A percentile compares a stretch with the other conserved stretches of the same genome.
Evolutionary conservation across 176 grass and related monocot genomes (phyloP).

Genomic region (Oropetium thomaeum): DNA sequence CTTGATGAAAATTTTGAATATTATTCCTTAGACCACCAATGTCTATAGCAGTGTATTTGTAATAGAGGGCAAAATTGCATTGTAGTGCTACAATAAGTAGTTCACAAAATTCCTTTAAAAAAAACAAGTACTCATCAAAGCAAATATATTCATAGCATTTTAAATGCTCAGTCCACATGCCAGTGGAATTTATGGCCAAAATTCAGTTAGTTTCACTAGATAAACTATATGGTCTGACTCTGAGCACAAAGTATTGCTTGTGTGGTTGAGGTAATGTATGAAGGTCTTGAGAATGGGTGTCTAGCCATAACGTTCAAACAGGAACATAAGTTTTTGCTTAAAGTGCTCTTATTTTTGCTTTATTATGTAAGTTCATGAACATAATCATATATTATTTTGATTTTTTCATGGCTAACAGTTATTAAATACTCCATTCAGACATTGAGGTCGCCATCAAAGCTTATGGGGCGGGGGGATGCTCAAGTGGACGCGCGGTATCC

Average conservation of each 20-base stretch:
- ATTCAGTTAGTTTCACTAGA: not conserved
- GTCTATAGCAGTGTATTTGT: not conserved
- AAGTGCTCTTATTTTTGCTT: not conserved
- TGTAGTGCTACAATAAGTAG: not conserved
- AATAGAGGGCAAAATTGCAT: not conserved
- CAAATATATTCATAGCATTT: not conserved
- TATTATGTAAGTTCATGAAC: not conserved
- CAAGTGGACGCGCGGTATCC: slow-evolving; percentile 93
- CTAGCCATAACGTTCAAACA: not conserved
- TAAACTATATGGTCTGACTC: not conserved
- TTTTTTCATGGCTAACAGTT: not conserved
- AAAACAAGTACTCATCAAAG: not conserved
- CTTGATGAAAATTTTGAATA: not conserved
- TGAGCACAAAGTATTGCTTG: not conserved
- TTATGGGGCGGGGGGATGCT: slow-evolving; percentile 59
- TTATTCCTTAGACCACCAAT: not conserved
- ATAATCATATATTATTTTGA: slow-evolving; percentile 2
- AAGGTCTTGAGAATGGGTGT: not conserved
- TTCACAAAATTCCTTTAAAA: no score
- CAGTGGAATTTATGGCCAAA: not conserved
- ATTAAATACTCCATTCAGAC: slow-evolving; percentile 40
- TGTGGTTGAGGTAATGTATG: not conserved
- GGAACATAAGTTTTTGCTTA: not conserved
- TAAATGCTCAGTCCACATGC: not conserved
- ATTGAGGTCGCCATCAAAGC: slow-evolving; percentile 62